These are phyloP conservation scores for Juncus effusus DNA, from an alignment of 176 grass and related monocot species.

Conservation along the genomic window DNA sequence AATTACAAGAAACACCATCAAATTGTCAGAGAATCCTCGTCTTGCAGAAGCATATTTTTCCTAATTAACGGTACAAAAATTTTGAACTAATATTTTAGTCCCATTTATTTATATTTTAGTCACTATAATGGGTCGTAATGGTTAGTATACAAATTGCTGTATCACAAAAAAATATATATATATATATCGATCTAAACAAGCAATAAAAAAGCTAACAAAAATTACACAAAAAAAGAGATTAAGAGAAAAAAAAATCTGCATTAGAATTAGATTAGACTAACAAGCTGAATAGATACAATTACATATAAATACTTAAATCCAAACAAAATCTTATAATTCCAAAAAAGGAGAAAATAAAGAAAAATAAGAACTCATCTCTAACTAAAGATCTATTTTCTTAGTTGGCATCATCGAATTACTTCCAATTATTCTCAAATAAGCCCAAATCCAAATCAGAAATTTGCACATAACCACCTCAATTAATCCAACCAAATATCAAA, in stretches of 20 bases:
- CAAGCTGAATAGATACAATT: constrained; percentile 15
- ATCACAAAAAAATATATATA: too few relatives aligned
- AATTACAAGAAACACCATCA: background rate
- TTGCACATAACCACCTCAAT: constrained; percentile 18
- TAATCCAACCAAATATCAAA: constrained; percentile 22
- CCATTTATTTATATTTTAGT: too few relatives aligned
- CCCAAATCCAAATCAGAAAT: constrained; percentile 2
- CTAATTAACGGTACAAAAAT: too few relatives aligned
- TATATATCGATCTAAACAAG: too few relatives aligned
- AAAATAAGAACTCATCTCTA: constrained; percentile 3
- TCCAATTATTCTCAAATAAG: background rate
- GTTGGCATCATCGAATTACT: background rate
- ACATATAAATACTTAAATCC: background rate
- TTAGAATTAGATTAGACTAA: constrained; percentile 23
- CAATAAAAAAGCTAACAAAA: background rate
- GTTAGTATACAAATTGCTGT: too few relatives aligned
- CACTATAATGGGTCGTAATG: too few relatives aligned
- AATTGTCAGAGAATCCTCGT: too few relatives aligned
- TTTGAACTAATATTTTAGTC: too few relatives aligned
- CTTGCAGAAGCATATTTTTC: too few relatives aligned
- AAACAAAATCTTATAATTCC: constrained; percentile 4
- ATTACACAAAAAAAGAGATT: constrained; percentile 5
- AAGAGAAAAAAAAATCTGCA: constrained; percentile 15
- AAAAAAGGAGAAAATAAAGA: constrained; percentile 6
- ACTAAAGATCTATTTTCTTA: background rate